Evolutionary conservation across 805 yeast species (phyloP).

Genomic region (Cyberlindnera misumaiensis): DNA sequence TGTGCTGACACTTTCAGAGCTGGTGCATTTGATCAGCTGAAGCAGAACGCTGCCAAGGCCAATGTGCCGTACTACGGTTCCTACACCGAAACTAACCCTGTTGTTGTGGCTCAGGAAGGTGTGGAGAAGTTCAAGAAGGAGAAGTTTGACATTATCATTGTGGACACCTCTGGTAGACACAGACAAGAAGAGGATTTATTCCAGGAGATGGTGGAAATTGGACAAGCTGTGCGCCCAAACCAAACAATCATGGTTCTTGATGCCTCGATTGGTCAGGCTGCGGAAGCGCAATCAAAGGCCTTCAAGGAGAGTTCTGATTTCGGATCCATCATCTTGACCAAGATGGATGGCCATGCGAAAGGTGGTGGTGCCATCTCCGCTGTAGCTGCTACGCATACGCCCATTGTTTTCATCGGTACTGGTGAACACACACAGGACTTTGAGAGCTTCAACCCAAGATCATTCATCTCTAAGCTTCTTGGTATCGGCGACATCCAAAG

Average conservation of each 20-base stretch:
- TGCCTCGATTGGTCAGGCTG: constrained; percentile 97
- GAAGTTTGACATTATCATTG: constrained; percentile 87
- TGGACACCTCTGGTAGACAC: constrained; percentile 97
- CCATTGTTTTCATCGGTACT: constrained; percentile 93
- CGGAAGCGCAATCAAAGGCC: constrained; percentile 90
- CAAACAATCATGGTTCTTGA: constrained; percentile 97
- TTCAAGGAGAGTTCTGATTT: constrained; percentile 89
- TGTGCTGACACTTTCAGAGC: constrained; percentile 99
- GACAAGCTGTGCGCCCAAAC: constrained; percentile 81
- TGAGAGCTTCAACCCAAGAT: constrained; percentile 83
- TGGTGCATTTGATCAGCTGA: constrained; percentile 97
- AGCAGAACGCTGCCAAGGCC: constrained; percentile 95
- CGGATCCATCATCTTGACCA: constrained; percentile 91
- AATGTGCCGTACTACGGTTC: constrained; percentile 92
- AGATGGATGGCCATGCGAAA: constrained; percentile 97
- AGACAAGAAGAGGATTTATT: constrained; percentile 89
- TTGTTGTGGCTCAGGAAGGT: constrained; percentile 84
- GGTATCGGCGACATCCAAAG: constrained; percentile 97
- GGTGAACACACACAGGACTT: constrained; percentile 95
- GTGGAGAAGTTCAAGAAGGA: constrained; percentile 86
- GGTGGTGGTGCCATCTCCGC: constrained; percentile 99
- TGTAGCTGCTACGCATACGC: constrained; percentile 94
- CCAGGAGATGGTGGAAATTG: constrained; percentile 91
- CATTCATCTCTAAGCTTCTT: constrained; percentile 82
- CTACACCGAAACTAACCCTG: constrained; percentile 94